Evolutionary conservation across 2,329 filamentous ascomycete genomes (phyloP), one percentile per base, ranked within the genome.

Genomic region (Phymatotrichopsis omnivora): DNA sequence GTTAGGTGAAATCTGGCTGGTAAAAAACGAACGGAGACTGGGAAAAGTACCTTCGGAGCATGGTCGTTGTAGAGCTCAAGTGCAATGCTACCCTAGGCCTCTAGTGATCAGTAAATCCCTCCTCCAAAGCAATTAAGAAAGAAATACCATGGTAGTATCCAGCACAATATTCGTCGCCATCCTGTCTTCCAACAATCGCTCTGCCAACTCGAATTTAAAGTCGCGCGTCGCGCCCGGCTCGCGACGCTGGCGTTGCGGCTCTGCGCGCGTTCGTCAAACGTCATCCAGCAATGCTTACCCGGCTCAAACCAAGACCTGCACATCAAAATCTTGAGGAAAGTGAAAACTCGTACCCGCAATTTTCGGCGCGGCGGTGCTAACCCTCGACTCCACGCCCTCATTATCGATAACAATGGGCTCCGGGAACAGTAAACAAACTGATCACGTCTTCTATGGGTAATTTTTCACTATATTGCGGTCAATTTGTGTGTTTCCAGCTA

Each of bases 41-140:
- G 32, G 41, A 14, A 7, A 38, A 33, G 19, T 59, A 72, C 71
- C 63, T 71, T 84, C 29, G 91, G 89, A 14, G 89, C 89, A 68
- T 96, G 87, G 20, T 74, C 65, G 39, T 75, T 81, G 76, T 96
- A 96, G 49, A 98, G 83, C 68, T 98, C 91, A 53, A 96, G 66
- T 48, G 75, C 76, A 62, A 98, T 81, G 34, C 75, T 74, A 63
- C 91, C 86, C 86, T 93, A 56, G 2, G 16, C 10, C 22, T 49
- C 45, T 20, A 11, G 27, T 31, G 22, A 16, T 44, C 25, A 37
- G n/a, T 35, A 32, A 11, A 35, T 35, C 14, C 17, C 22, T 37
- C 17, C 45, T 29, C 28, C 11, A 27, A 25, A 28, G 10, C 30
- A 19, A 11, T 14, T n/a, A n/a, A 38, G 5, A 19, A 28, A 12